Evolutionary conservation across 306 rosid genomes (phyloP), one percentile per base, ranked within the genome.

Genomic region (Medicago ruthenica): DNA sequence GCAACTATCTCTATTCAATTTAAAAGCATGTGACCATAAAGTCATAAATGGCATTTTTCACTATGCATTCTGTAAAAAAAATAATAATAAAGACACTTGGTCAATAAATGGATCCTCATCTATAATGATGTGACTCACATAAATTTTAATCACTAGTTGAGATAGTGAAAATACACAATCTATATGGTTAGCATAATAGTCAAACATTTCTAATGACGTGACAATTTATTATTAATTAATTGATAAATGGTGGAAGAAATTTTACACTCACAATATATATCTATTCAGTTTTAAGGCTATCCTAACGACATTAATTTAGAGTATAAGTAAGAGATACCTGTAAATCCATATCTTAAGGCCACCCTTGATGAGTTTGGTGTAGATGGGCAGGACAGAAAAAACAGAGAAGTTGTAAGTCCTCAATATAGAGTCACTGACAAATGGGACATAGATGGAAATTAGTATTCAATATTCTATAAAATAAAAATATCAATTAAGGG

Each of bases 301-400:
- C 2, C 27, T 24, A 24, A 24, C 27, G 2, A 24, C 16, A 50
- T n/a, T 50, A 5, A 48, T 48, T 48, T 48, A 15, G 2, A 18
- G 9, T 54, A 60, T 54, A 18, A 15, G 0, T 11, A 34, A 31
- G 18, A 45, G n/a, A 72, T 73, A 87, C 91, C 91, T 87, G 78
- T 84, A 87, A 71, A 87, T 60, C 91, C 91, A 87, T 50, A 87
- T 85, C 76, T 87, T 82, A 61, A 87, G 87, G 2, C 83, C 88
- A 53, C 88, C 85, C 78, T 82, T 82, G 63, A 71, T 71, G 84
- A 87, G 91, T 84, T 87, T 87, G 72, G 91, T 77, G 79, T 87
- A 84, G 57, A 80, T 68, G 27, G 91, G 88, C 5, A 87, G 87
- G 63, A 80, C 66, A 9, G 91, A 84, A 27, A 85, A 87, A 41